Evolutionary conservation across 2,329 filamentous ascomycete genomes (phyloP), one percentile per base, ranked within the genome.

Genomic region (Magnaporthiopsis incrustans): DNA sequence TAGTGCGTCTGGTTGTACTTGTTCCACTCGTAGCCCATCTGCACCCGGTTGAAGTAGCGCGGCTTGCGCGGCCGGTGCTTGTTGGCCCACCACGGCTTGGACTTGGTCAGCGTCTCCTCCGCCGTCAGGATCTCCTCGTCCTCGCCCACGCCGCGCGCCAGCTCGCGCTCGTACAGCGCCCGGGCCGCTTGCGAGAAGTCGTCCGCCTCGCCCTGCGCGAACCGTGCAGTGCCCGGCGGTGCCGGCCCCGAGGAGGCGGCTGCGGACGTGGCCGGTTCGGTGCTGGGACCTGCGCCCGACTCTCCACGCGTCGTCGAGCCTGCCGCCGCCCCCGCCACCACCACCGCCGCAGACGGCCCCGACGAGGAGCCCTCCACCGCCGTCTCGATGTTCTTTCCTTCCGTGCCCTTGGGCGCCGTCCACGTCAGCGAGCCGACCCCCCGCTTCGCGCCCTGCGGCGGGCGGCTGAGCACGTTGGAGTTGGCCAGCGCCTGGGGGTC

Each of bases 1-100:
- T 99, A 99, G 77, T 99, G 95, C 15, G 95, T 99, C 78, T 99
- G 95, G 73, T 99, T 99, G 83, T 99, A 99, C 77, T 99, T 99
- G 81, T 99, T 99, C 95, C 95, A 99, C 76, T 99, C 95, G 76
- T 98, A 99, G 63, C 95, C 95, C 91, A 97, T 97, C 76, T 97
- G 93, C 60, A 98, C 93, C 57, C 95, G 89, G 74, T 98, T 98
- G 83, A 99, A 99, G 78, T 97, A 98, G 66, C 90, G 87, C 15
- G 95, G 95, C 77, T 98, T 99, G 67, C 95, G 86, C 10, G 94
- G 92, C 56, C 89, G 86, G 75, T 96, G 90, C 76, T 94, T 92
- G 73, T 87, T 86, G 7, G 89, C 88, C 92, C 92, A 97, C 68
- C 88, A 85, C 4, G 91, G 89, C 68, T 86, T 86, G 3, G 83